Evolutionary conservation across 306 rosid genomes (phyloP).

Genomic region (Luffa aegyptiaca): DNA sequence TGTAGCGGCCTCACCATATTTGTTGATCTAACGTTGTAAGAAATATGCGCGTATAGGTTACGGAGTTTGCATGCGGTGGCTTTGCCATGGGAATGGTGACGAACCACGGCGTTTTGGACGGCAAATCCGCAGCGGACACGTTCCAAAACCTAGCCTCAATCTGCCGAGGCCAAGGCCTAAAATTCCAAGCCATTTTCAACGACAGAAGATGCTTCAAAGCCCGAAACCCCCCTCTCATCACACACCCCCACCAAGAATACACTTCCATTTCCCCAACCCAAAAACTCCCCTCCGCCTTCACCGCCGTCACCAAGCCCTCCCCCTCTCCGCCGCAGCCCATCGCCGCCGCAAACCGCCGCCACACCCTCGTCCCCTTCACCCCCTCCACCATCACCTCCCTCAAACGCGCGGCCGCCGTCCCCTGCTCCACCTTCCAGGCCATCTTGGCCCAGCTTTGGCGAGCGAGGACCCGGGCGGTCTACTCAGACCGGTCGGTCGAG

Average conservation of each 20-base stretch:
- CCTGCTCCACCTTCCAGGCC: slow-evolving; percentile 30
- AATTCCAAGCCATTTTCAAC: slow-evolving; percentile 19
- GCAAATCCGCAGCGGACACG: slow-evolving; percentile 28
- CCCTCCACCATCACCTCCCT: slow-evolving; percentile 19
- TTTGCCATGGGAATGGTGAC: slow-evolving; percentile 36
- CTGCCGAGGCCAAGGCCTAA: slow-evolving; percentile 22
- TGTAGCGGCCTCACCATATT: no score
- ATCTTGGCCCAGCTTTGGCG: slow-evolving; percentile 44
- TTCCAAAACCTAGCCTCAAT: slow-evolving; percentile 39
- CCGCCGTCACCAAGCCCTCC: slow-evolving; percentile 5
- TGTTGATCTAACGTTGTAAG: no score
- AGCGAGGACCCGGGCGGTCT: slow-evolving; percentile 32
- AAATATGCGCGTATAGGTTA: slow-evolving; percentile 13
- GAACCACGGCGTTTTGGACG: slow-evolving; percentile 48
- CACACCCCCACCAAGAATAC: slow-evolving; percentile 41
- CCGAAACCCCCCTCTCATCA: slow-evolving; percentile 32
- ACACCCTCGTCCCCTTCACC: slow-evolving; percentile 20
- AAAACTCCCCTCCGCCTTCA: slow-evolving; percentile 17
- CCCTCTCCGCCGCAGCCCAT: not conserved
- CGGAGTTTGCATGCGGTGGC: slow-evolving; percentile 51
- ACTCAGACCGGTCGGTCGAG: slow-evolving; percentile 12
- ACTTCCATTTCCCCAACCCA: not conserved
- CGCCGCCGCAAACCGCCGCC: slow-evolving; percentile 1
- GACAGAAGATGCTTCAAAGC: slow-evolving; percentile 36
- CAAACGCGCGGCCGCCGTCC: slow-evolving; percentile 20